Conservation (phyloP, 2,329 filamentous ascomycete genomes). For the Xylariaceae sp. region DNA sequence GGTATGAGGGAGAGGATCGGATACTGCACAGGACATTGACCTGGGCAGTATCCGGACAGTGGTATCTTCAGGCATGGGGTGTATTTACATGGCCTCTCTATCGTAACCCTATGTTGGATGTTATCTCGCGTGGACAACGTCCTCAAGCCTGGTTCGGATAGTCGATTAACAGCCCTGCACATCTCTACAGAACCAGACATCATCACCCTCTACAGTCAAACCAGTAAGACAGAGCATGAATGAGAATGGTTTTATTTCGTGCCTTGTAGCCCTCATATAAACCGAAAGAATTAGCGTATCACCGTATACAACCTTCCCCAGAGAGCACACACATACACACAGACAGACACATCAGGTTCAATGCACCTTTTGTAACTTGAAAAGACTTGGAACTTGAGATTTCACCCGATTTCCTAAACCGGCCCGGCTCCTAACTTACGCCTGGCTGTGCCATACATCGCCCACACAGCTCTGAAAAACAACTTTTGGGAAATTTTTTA, state of each 20-base stretch:
- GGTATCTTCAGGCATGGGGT: too few relatives aligned
- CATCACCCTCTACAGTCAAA: neutral
- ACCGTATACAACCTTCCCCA: slow-evolving; percentile 3
- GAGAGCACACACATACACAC: neutral
- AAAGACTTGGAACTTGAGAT: slow-evolving; percentile 3
- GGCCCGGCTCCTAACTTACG: neutral
- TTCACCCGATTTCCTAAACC: neutral
- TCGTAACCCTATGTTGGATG: too few relatives aligned
- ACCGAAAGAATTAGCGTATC: slow-evolving; percentile 1
- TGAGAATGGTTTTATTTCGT: slow-evolving; percentile 8
- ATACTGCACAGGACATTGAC: too few relatives aligned
- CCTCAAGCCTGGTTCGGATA: too few relatives aligned
- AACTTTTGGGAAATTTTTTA: slow-evolving; percentile 3
- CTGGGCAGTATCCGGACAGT: too few relatives aligned
- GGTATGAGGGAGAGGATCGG: too few relatives aligned
- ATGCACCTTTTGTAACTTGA: neutral
- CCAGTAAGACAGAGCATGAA: neutral
- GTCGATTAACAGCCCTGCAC: too few relatives aligned
- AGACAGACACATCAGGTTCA: neutral
- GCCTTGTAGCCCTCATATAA: neutral
- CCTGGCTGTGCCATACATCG: slow-evolving; percentile 5
- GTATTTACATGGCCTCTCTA: too few relatives aligned
- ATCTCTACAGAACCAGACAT: neutral
- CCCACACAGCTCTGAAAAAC: slow-evolving; percentile 2
- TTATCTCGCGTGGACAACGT: too few relatives aligned